A percentile compares a stretch with the other conserved stretches of the same genome.
phyloP scores from a whole-genome alignment of 345 rosid genomes.

The Rhizophora apiculata region DNA sequence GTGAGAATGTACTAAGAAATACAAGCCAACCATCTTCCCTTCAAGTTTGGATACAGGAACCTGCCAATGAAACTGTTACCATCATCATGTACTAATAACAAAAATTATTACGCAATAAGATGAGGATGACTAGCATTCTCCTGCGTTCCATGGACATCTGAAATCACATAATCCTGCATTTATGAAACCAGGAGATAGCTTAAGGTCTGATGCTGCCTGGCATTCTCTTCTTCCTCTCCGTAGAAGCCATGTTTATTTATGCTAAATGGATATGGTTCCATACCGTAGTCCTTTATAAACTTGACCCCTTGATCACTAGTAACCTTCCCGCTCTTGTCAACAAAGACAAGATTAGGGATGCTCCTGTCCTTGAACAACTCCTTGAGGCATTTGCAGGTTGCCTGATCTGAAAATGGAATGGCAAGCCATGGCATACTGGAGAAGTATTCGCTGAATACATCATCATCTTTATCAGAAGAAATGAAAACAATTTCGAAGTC shows the following conservation, averaged over 20 bases:
- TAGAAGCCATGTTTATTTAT: slow-evolving; percentile 17
- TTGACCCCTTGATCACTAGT: slow-evolving; percentile 15
- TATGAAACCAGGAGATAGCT: slow-evolving; percentile 26
- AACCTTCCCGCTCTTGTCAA: slow-evolving; percentile 22
- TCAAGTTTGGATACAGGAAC: slow-evolving; percentile 56
- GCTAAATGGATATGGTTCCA: slow-evolving; percentile 32
- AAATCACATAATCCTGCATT: slow-evolving; percentile 29
- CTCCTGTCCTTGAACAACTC: slow-evolving; percentile 29
- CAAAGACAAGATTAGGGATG: slow-evolving; percentile 28
- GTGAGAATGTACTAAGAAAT: slow-evolving; percentile 38
- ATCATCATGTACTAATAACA: background rate
- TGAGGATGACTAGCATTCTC: slow-evolving; percentile 5
- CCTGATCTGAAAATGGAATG: slow-evolving; percentile 31
- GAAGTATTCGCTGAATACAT: slow-evolving; percentile 28
- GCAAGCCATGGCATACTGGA: slow-evolving; percentile 46
- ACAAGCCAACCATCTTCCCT: slow-evolving; percentile 64
- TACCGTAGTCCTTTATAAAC: slow-evolving; percentile 26
- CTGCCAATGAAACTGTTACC: slow-evolving; percentile 23
- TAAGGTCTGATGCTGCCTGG: slow-evolving; percentile 33
- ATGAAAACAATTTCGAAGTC: slow-evolving; percentile 32
- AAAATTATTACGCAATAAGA: background rate
- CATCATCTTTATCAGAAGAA: slow-evolving; percentile 35
- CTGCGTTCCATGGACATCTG: slow-evolving; percentile 26
- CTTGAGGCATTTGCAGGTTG: slow-evolving; percentile 16
- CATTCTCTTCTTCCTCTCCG: slow-evolving; percentile 27